Conservation (phyloP, 2,329 filamentous ascomycete genomes). For the Aureobasidium sp. region DNA sequence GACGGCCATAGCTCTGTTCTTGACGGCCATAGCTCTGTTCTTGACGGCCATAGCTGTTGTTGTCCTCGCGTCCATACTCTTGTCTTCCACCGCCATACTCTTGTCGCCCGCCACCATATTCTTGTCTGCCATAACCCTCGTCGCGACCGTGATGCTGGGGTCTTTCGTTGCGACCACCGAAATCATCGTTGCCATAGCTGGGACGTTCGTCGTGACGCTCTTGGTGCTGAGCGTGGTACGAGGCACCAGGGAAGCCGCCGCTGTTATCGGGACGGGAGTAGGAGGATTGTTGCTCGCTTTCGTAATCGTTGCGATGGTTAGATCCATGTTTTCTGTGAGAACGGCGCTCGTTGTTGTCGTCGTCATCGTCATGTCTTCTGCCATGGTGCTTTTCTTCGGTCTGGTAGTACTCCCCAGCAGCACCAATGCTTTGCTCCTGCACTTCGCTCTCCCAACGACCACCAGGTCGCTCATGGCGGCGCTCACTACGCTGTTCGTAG, state of each 20-base stretch:
- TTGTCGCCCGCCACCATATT: conserved; percentile 18
- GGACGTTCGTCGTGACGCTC: conserved; percentile 14
- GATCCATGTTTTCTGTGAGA: conserved; percentile 24
- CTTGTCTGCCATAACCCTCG: conserved; percentile 16
- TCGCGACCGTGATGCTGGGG: neutral
- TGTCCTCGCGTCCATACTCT: conserved; percentile 16
- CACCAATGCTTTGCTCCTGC: conserved; percentile 24
- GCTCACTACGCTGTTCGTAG: conserved; percentile 54
- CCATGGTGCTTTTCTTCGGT: conserved; percentile 22
- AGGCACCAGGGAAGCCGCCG: conserved; percentile 25
- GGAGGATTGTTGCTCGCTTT: conserved; percentile 27
- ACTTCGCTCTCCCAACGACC: conserved; percentile 36
- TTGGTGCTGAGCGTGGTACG: conserved; percentile 20
- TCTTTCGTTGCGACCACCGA: conserved; percentile 6
- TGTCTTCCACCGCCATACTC: conserved; percentile 15
- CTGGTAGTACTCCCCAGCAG: conserved; percentile 24
- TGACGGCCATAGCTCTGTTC: conserved; percentile 1
- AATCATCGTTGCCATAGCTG: conserved; percentile 15
- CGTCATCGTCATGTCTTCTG: conserved; percentile 27
- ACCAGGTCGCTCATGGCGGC: conserved; percentile 41
- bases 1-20: neutral
- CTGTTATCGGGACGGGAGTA: neutral
- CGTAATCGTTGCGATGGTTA: conserved; percentile 33
- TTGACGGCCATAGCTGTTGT: conserved; percentile 12
- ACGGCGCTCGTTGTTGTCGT: conserved; percentile 28